Base-by-base conservation (phyloP, 768 basidiomycete genomes). In the Sporobolomyces roseus region DNA sequence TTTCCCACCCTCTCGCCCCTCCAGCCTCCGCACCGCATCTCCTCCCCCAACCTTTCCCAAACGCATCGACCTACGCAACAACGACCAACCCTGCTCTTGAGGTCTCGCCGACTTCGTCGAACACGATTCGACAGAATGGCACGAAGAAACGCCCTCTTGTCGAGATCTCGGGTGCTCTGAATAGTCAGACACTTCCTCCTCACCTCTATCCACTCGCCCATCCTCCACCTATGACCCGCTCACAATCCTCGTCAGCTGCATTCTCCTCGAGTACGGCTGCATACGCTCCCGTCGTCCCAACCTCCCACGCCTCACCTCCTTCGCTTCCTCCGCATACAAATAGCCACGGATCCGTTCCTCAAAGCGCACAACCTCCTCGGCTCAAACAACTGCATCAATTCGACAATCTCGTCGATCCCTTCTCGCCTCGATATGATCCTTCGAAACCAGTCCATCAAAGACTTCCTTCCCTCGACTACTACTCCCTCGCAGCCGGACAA, bases 401-500 rank as follows among this genome's bases (percentile, higher is more conserved):
- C 58, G 4, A 41, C 5, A 54, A 62, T 12, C 67, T 69, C 45
- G 14, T 36, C 16, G 50, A 64, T 46, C 14, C 32, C 13, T 69
- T 69, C 46, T 69, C 67, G 8, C 67, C 67, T 29, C 67, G 46
- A 6, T 69, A 63, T 56, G 62, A 63, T 43, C 62, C 62, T 1
- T 25, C 33, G 0, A n/a, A 45, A 19, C 62, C 56, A 0, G 6
- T 54, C 6, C 50, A 53, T 7, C 41, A 48, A 4, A 36, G 61
- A 10, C 17, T n/a, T 16, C 27, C 46, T 21, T 60, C 50, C 23
- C 62, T 69, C 30, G 56, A 48, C 16, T 69, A 69, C 56, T 69
- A 69, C 56, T 59, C 67, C 29, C 67, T 69, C 36, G 67, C 67
- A 10, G 62, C 67, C 2, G 67, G 67, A 4, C 56, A 69, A 19